Evolutionary conservation across 192 early-diverging fungal species (phyloP).

Genomic region (Coemansia sp.): DNA sequence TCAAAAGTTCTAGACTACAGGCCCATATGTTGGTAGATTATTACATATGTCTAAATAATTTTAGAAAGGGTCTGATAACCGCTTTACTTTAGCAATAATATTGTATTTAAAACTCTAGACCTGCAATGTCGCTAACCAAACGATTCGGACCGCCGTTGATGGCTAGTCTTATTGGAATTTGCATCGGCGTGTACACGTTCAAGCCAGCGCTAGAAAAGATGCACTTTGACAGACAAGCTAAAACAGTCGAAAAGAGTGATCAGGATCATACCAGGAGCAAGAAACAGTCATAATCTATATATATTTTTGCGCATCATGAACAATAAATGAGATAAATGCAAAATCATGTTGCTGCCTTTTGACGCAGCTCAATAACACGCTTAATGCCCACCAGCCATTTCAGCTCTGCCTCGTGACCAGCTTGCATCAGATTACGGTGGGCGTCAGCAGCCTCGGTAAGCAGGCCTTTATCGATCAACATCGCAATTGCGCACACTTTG

Average conservation of each 20-base stretch:
- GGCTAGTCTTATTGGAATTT: constrained; percentile 19
- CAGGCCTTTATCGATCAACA: constrained; percentile 18
- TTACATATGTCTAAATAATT: too few relatives aligned
- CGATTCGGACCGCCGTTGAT: constrained; percentile 30
- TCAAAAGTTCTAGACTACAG: neutral
- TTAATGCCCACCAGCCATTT: constrained; percentile 54
- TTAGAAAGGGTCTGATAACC: too few relatives aligned
- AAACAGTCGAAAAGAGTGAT: constrained; percentile 9
- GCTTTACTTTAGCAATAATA: too few relatives aligned
- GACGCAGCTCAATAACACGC: constrained; percentile 39
- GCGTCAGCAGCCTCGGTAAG: constrained; percentile 18
- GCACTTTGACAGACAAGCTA: neutral
- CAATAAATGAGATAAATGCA: neutral
- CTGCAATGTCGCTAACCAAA: constrained; percentile 10
- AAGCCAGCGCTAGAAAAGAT: constrained; percentile 21
- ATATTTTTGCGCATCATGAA: neutral
- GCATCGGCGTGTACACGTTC: constrained; percentile 33
- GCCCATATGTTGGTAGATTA: neutral
- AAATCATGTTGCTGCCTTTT: constrained; percentile 11
- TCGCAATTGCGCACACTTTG: constrained; percentile 14
- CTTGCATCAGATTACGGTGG: constrained; percentile 31
- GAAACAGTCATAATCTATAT: neutral
- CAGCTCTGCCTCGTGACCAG: constrained; percentile 33
- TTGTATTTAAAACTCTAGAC: neutral
- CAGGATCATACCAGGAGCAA: neutral